phyloP scores from a whole-genome alignment of 495 filamentous ascomycete genomes.

The Penicillium parvum region DNA sequence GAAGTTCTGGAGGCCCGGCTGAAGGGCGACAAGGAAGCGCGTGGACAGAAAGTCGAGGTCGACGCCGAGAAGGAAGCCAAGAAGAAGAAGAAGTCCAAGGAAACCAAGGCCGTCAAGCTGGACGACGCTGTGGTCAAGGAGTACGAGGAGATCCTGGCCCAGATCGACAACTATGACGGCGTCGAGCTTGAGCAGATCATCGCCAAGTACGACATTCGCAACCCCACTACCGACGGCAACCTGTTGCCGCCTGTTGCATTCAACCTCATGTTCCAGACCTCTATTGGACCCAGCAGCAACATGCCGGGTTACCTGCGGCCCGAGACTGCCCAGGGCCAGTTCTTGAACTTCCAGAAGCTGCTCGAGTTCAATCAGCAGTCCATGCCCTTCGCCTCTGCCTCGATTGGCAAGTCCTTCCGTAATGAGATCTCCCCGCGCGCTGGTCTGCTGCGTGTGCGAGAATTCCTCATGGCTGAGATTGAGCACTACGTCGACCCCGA shows the following conservation, averaged over 20 bases:
- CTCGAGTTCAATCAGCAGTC: constrained; percentile 67
- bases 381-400: constrained; percentile 72
- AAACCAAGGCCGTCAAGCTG: constrained; percentile 54
- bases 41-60: constrained; percentile 63
- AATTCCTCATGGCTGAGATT: constrained; percentile 73
- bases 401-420: constrained; percentile 71
- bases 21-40: constrained; percentile 74
- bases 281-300: constrained; percentile 63
- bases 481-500: constrained; percentile 71
- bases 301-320: constrained; percentile 60
- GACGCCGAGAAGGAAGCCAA: constrained; percentile 62
- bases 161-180: constrained; percentile 68
- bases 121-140: constrained; percentile 61
- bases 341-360: constrained; percentile 63
- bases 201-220: constrained; percentile 60
- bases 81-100: constrained; percentile 62
- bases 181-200: constrained; percentile 61
- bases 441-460: constrained; percentile 63
- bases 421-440: constrained; percentile 69
- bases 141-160: constrained; percentile 65
- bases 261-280: constrained; percentile 74
- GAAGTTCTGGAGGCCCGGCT: constrained; percentile 81
- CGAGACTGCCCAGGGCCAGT: constrained; percentile 66
- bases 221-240: constrained; percentile 56
- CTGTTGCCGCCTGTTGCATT: constrained; percentile 61